Evolutionary conservation across 2,329 filamentous ascomycete species (phyloP), one percentile per base, ranked within the genome.

Genomic region (Aphanoascus verrucosus): DNA sequence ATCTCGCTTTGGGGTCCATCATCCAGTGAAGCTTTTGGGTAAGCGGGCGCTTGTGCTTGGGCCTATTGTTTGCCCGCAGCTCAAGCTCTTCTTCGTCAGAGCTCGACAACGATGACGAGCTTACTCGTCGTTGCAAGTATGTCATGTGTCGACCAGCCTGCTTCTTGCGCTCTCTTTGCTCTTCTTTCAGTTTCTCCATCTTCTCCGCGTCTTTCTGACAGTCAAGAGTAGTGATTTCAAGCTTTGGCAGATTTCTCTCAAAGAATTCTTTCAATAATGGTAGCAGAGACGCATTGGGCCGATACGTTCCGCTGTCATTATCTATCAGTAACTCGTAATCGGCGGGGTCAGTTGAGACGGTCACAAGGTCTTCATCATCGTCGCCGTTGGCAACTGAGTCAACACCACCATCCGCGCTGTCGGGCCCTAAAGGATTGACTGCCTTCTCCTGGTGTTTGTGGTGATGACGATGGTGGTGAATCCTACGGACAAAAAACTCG

Each of bases 301-400:
- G 81, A 67, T 97, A 97, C 0, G 91, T 97, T 9, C 91, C 91
- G 52, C 84, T 88, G 69, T 95, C 91, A 63, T 97, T 97, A 73
- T 97, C 91, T 64, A 97, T 96, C 58, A 93, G 75, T 7, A 97
- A 79, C 65, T 94, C 85, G 67, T 95, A 97, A 64, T 80, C 70
- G 3, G 66, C 62, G 0, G 80, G 80, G 51, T 83, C 77, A 5
- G 66, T 74, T 3, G 76, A 75, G 1, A 74, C 65, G 3, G 73
- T 70, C 1, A 66, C 60, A 31, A 64, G 50, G 65, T 1, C 69
- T 66, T 77, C 75, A 50, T 68, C 65, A n/a, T 72, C 75, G n/a
- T 44, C 12, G 15, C 41, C 42, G 5, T 65, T 11, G 58, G 51
- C 7, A 52, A 49, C 43, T 64, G 63, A 15, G 66, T 65, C 49